Evolutionary conservation across 306 rosid species (phyloP), one percentile per base, ranked within the genome.

Genomic region (Casuarina equisetifolia): DNA sequence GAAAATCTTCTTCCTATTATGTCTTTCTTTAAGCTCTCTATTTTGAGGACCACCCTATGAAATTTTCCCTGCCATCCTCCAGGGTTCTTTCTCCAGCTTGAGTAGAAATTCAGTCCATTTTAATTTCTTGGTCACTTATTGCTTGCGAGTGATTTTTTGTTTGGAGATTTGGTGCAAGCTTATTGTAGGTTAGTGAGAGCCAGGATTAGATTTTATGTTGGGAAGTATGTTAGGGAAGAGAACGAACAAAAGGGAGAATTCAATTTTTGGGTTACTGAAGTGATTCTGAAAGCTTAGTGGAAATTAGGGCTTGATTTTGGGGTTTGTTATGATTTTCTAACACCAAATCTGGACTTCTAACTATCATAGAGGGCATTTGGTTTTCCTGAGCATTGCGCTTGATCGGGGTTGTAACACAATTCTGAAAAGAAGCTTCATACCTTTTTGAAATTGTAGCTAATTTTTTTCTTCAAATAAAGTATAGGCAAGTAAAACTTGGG

Each of bases 81-180:
- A 35, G 46, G 36, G 17, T 17, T 66, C 13, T 40, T 66, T 49
- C 50, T 12, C 15, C 71, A 39, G 71, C 17, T 66, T 17, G 49
- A 66, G 71, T 66, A 42, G 50, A 67, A 17, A 40, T 40, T 6
- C 1, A 1, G 12, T 9, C 50, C 35, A 17, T 66, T 66, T 58
- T 40, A 5, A 8, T 66, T 49, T 39, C 71, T 66, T 17, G 32
- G 32, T 52, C 46, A 13, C 32, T 16, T 46, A 3, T 9, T 45
- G 48, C 58, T 58, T 13, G 48, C 4, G 10, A 58, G 63, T 69
- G 70, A 58, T 68, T 64, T 68, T 9, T 25, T 66, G 43, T 63
- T 5, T 15, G 43, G 48, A 40, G 49, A 7, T 40, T n/a, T 38
- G 48, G 13, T 3, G 10, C 71, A n/a, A 25, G 50, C 50, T 46